A percentile compares a stretch with the other conserved stretches of the same genome.
Evolutionary conservation across 257 asterid species (phyloP).

Genomic region (Euphrasia confusa): DNA sequence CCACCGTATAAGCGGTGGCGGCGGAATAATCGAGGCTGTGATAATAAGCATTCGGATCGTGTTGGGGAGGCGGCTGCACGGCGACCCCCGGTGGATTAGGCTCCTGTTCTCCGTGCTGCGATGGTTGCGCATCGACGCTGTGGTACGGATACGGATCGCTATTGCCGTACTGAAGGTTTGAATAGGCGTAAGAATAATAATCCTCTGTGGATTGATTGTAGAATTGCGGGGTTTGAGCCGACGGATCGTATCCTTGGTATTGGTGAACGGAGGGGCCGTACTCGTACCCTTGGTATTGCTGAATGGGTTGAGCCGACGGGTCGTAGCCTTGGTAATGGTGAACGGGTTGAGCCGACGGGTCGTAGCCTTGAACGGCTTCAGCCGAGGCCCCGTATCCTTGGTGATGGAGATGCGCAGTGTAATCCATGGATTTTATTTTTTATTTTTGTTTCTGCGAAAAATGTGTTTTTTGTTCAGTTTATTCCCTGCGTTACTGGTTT

Average conservation of each 20-base stretch:
- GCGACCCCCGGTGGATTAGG: slow-evolving; percentile 58
- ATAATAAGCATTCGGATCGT: slow-evolving; percentile 21
- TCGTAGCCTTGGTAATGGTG: background rate
- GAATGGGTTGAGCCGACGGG: too few relatives aligned
- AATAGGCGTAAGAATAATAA: slow-evolving; percentile 30
- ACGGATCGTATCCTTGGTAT: slow-evolving; percentile 29
- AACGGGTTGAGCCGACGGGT: too few relatives aligned
- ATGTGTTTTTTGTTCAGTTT: too few relatives aligned
- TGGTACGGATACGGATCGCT: slow-evolving; percentile 30
- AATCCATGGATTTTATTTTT: too few relatives aligned
- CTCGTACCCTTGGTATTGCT: background rate
- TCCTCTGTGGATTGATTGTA: slow-evolving; percentile 26
- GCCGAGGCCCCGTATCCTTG: too few relatives aligned
- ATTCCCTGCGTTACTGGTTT: too few relatives aligned
- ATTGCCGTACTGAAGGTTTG: slow-evolving; percentile 32
- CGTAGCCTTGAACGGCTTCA: too few relatives aligned
- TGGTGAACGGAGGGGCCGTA: slow-evolving; percentile 21
- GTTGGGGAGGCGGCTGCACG: slow-evolving; percentile 23
- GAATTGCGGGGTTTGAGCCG: slow-evolving; percentile 28
- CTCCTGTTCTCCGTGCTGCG: slow-evolving; percentile 36
- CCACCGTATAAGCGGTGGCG: slow-evolving; percentile 19
- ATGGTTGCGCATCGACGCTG: slow-evolving; percentile 28
- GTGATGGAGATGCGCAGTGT: too few relatives aligned
- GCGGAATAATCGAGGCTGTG: slow-evolving; percentile 19
- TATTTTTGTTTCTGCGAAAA: too few relatives aligned